phyloP scores from a whole-genome alignment of 108 stramenopile genomes.

The Licmophora abbreviata region DNA sequence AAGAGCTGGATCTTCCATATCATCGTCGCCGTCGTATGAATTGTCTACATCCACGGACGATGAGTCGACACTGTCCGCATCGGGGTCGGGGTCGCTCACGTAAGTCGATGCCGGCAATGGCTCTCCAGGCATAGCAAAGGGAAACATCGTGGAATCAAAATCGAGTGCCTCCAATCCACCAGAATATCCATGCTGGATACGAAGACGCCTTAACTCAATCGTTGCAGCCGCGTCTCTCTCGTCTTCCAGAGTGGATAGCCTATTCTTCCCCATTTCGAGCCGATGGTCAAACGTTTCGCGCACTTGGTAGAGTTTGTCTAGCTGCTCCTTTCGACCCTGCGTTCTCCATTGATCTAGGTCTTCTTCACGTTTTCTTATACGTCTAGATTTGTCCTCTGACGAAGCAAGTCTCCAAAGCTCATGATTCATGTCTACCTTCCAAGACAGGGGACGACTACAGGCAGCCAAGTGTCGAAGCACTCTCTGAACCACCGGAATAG shows the following conservation, averaged over 20 bases:
- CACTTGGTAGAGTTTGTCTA: constrained; percentile 40
- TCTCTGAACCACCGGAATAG: constrained; percentile 14
- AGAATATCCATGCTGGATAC: too few species aligned
- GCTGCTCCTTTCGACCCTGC: constrained; percentile 14
- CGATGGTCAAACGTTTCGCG: constrained; percentile 33
- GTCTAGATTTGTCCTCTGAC: constrained; percentile 13
- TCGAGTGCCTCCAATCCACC: too few species aligned
- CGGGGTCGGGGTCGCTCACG: too few species aligned
- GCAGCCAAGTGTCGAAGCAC: constrained; percentile 21
- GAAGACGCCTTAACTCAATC: not conserved
- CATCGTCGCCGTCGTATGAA: constrained; percentile 10
- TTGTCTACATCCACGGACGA: constrained; percentile 5
- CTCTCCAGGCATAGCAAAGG: too few species aligned
- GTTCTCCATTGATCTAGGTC: constrained; percentile 27
- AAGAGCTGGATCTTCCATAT: constrained; percentile 23
- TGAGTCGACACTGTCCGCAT: too few species aligned
- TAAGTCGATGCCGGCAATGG: too few species aligned
- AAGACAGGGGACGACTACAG: constrained; percentile 25
- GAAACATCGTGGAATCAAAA: not conserved
- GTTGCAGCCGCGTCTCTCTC: constrained; percentile 17
- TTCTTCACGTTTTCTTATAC: constrained; percentile 4
- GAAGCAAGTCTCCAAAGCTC: constrained; percentile 21
- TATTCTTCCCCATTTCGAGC: constrained; percentile 18
- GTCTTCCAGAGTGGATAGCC: constrained; percentile 18
- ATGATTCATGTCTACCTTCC: constrained; percentile 39